Conservation (phyloP, 345 rosid genomes). For the Gossypium bickii region DNA sequence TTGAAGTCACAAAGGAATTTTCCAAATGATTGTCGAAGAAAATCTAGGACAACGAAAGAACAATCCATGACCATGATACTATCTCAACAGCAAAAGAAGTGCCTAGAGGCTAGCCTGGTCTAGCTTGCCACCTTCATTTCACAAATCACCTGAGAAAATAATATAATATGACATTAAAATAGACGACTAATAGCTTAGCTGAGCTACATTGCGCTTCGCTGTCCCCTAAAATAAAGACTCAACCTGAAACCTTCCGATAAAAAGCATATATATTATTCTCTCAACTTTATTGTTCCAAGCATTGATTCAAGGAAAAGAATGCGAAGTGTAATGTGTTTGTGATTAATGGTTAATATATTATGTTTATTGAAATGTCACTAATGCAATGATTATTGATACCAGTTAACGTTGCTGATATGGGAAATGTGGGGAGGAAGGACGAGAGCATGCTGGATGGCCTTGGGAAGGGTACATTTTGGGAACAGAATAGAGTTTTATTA, state of each 20-base stretch:
- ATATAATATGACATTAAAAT: background rate
- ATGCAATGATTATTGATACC: too few relatives aligned
- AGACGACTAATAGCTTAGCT: background rate
- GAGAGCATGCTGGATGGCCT: conserved; percentile 34
- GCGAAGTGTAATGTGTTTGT: too few relatives aligned
- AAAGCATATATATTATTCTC: background rate
- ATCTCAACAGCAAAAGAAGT: conserved; percentile 5
- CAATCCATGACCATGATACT: background rate
- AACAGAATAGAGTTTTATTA: conserved; percentile 16
- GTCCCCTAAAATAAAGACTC: conserved; percentile 2
- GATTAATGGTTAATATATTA: too few relatives aligned
- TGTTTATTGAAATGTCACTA: too few relatives aligned
- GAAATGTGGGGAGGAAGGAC: background rate
- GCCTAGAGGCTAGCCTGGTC: background rate
- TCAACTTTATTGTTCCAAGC: background rate
- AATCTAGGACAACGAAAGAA: conserved; percentile 16
- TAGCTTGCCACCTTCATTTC: too few relatives aligned
- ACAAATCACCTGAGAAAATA: background rate
- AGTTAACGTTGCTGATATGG: background rate
- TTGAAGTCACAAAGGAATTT: conserved; percentile 23
- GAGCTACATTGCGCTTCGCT: background rate
- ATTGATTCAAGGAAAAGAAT: conserved; percentile 6
- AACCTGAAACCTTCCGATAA: conserved; percentile 7
- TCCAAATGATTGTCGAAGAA: conserved; percentile 37
- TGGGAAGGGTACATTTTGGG: conserved; percentile 26